Evolutionary conservation across 164 flowering plant species (phyloP).

Genomic region (Akebia trifoliata): DNA sequence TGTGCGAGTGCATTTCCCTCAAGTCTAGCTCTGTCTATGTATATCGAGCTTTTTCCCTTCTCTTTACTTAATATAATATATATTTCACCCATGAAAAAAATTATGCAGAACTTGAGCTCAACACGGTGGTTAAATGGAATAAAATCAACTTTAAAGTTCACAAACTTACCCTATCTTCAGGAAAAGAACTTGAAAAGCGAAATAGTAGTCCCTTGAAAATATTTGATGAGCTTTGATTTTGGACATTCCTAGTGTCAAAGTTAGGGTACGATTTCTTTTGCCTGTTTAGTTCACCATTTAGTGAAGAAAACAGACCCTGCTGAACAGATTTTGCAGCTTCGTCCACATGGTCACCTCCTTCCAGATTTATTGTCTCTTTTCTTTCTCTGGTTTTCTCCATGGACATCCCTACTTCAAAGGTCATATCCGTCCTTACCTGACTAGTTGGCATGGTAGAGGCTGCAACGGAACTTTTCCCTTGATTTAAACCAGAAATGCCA

Average conservation of each 20-base stretch:
- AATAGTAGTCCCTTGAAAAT: constrained; percentile 61
- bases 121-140: no score
- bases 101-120: no score
- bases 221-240: constrained; percentile 23
- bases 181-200: constrained; percentile 72
- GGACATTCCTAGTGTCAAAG: constrained; percentile 16
- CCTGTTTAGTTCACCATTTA: constrained; percentile 21
- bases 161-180: constrained; percentile 67
- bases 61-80: no score
- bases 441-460: constrained; percentile 23
- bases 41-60: no score
- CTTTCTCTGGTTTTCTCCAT: constrained; percentile 30
- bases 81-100: no score
- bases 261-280: constrained; percentile 22
- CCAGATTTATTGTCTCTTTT: constrained; percentile 19
- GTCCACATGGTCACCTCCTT: constrained; percentile 17
- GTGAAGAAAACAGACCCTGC: constrained; percentile 11
- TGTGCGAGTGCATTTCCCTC: no score
- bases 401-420: constrained; percentile 24
- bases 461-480: constrained; percentile 24
- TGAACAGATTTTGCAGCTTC: constrained; percentile 13
- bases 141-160: no score
- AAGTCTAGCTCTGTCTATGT: no score
- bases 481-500: constrained; percentile 24
- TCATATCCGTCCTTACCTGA: constrained; percentile 13